phyloP scores from a whole-genome alignment of 257 asterid genomes.

The Pogostemon cablin region DNA sequence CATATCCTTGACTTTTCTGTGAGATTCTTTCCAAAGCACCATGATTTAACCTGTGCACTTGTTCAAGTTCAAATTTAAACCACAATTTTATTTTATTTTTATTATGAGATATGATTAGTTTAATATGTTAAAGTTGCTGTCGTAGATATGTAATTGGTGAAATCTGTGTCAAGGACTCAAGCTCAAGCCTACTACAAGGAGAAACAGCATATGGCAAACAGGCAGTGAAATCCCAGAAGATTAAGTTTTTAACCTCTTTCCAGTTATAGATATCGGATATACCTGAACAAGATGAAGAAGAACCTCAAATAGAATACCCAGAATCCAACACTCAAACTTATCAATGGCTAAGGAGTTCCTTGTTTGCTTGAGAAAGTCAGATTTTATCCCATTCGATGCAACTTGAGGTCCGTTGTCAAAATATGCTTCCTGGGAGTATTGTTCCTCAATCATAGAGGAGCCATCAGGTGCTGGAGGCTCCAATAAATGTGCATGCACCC shows the following conservation, averaged over 20 bases:
- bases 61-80: constrained; percentile 12
- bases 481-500: constrained; percentile 95
- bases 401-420: constrained; percentile 67
- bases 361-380: constrained; percentile 54
- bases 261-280: constrained; percentile 30
- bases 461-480: constrained; percentile 92
- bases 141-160: not conserved
- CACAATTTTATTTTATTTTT: not conserved
- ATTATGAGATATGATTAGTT: not conserved
- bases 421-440: constrained; percentile 73
- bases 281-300: constrained; percentile 99
- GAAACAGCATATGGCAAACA: not conserved
- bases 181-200: not conserved
- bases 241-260: constrained; percentile 15
- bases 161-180: not conserved
- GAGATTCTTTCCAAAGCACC: constrained; percentile 4
- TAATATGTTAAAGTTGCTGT: not conserved
- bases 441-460: constrained; percentile 73
- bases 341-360: constrained; percentile 69
- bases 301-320: constrained; percentile 94
- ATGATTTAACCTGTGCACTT: not conserved
- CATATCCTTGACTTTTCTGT: constrained; percentile 2
- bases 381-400: constrained; percentile 52
- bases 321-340: constrained; percentile 93
- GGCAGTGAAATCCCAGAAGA: constrained; percentile 10